These are phyloP conservation scores for Oemleria cerasiformis DNA, from an alignment of 306 rosid species.

Conservation along the genomic window DNA sequence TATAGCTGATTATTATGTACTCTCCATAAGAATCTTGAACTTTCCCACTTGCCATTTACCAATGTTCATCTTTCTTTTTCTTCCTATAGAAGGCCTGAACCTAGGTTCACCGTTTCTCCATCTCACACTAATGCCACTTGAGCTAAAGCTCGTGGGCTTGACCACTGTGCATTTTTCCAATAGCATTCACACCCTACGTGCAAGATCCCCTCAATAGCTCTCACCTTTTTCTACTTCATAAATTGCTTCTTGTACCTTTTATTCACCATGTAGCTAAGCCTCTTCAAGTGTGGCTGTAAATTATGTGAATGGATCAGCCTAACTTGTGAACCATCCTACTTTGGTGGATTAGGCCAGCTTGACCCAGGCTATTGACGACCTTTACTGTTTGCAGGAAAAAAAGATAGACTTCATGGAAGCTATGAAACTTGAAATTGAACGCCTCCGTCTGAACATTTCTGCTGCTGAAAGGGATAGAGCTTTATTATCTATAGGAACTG, in stretches of 20 bases:
- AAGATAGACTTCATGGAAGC: conserved; percentile 71
- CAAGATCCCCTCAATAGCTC: background rate
- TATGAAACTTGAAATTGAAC: conserved; percentile 96
- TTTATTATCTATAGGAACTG: conserved; percentile 74
- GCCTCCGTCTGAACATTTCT: conserved; percentile 79
- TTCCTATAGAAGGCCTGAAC: too few species aligned
- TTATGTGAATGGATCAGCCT: background rate
- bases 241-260: background rate
- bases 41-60: too few species aligned
- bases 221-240: background rate
- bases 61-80: too few species aligned
- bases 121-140: too few species aligned
- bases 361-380: background rate
- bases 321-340: background rate
- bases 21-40: too few species aligned
- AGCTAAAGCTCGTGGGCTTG: too few species aligned
- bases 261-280: background rate
- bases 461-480: conserved; percentile 98
- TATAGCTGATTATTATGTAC: too few species aligned
- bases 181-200: too few species aligned
- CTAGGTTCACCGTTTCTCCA: background rate
- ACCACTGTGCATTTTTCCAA: too few species aligned
- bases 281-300: background rate
- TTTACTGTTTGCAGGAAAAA: conserved; percentile 46
- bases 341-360: conserved; percentile 1